These are phyloP conservation scores for Peronospora destructor DNA, from an alignment of 352 stramenopile genomes.

Conservation along the genomic window DNA sequence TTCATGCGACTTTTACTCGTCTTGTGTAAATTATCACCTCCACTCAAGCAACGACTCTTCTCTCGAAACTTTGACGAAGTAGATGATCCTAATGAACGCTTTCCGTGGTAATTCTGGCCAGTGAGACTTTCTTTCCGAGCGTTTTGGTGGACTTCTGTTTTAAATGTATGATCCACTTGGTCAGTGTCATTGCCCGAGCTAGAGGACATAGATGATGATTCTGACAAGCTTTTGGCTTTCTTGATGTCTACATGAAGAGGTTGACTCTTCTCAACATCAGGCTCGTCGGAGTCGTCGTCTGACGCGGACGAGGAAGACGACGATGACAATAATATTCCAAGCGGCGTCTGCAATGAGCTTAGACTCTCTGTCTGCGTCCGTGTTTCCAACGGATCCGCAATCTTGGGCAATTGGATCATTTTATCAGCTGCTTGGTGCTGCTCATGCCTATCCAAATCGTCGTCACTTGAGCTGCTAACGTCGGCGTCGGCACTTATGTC, in stretches of 20 bases:
- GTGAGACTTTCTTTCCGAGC: constrained; percentile 24
- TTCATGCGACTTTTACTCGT: constrained; percentile 81
- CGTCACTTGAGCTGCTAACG: constrained; percentile 40
- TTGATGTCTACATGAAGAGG: constrained; percentile 11
- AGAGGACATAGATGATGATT: constrained; percentile 26
- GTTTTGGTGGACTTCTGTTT: constrained; percentile 21
- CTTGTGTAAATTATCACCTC: constrained; percentile 23
- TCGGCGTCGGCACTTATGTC: constrained; percentile 48
- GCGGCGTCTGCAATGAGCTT: constrained; percentile 1
- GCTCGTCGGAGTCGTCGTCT: constrained; percentile 27
- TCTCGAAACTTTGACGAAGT: constrained; percentile 34
- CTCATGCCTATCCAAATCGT: constrained; percentile 16
- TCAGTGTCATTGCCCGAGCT: constrained; percentile 23
- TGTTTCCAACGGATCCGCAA: constrained; percentile 9
- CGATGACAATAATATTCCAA: constrained; percentile 11
- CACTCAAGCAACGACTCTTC: constrained; percentile 37
- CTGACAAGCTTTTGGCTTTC: constrained; percentile 18
- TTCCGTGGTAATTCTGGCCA: constrained; percentile 14
- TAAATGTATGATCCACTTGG: constrained; percentile 10
- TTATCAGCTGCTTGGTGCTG: constrained; percentile 3
- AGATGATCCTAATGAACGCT: constrained; percentile 28
- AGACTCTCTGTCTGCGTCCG: background rate
- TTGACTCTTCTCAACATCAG: constrained; percentile 17
- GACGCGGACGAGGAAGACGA: constrained; percentile 26
- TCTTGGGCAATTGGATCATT: constrained; percentile 11